These are phyloP conservation scores for Rubroboletus pulcherrimus DNA, from an alignment of 768 basidiomycete genomes.

Conservation along the genomic window DNA sequence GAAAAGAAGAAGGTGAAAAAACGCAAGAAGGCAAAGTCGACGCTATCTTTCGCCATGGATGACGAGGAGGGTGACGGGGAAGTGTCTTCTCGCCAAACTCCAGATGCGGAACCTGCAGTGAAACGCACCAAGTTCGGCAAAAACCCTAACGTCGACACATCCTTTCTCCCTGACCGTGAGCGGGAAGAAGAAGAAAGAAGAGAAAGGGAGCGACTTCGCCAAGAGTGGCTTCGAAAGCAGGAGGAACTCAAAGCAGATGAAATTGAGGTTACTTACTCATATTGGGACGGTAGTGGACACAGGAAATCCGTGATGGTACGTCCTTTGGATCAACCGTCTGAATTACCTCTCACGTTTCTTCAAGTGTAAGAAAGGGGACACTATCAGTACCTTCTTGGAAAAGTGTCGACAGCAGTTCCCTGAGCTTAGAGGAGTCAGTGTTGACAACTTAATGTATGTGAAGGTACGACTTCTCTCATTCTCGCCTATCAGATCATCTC, in stretches of 20 bases:
- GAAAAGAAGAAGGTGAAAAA: constrained; percentile 87
- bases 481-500: not conserved
- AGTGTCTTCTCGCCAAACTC: constrained; percentile 36
- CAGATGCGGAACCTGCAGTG: constrained; percentile 41
- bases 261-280: constrained; percentile 93
- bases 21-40: constrained; percentile 88
- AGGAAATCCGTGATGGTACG: constrained; percentile 85
- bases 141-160: constrained; percentile 96
- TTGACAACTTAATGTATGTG: constrained; percentile 98
- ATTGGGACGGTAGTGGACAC: constrained; percentile 98
- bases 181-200: constrained; percentile 90
- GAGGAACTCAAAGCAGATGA: constrained; percentile 65
- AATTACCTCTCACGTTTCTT: not conserved
- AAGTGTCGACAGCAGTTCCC: constrained; percentile 93
- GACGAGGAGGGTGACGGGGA: constrained; percentile 59
- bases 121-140: constrained; percentile 86
- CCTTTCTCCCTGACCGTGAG: constrained; percentile 96
- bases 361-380: constrained; percentile 97
- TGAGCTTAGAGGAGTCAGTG: constrained; percentile 83
- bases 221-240: constrained; percentile 81
- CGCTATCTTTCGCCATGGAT: constrained; percentile 87
- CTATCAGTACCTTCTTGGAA: constrained; percentile 81
- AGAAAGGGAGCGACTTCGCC: constrained; percentile 82
- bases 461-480: constrained; percentile 52
- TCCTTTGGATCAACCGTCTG: constrained; percentile 9